Evolutionary conservation across 2,329 filamentous ascomycete genomes (phyloP).

Genomic region (Lecanicillium sp.): DNA sequence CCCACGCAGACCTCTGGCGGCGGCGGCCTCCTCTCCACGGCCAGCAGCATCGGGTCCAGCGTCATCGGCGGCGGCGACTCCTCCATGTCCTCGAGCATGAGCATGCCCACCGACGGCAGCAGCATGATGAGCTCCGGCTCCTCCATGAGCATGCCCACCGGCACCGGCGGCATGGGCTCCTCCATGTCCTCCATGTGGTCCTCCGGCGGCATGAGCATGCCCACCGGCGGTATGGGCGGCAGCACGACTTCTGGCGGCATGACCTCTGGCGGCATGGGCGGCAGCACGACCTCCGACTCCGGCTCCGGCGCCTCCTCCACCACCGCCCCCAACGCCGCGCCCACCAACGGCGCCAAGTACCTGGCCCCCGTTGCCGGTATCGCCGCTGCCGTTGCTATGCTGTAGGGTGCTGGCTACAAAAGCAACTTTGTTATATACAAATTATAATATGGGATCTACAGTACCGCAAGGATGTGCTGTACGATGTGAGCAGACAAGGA

Average conservation of each 20-base stretch:
- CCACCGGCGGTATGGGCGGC: no score
- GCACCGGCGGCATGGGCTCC: neutral
- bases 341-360: slow-evolving; percentile 10
- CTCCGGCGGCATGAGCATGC: neutral
- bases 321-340: neutral
- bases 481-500: neutral
- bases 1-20: slow-evolving; percentile 2
- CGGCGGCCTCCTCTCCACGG: slow-evolving; percentile 7
- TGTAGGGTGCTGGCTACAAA: slow-evolving; percentile 2
- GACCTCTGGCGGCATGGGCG: neutral
- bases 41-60: neutral
- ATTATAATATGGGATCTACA: slow-evolving; percentile 5
- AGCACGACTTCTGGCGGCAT: neutral
- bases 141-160: no score
- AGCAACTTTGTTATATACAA: no score
- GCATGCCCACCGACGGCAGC: neutral
- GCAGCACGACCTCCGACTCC: neutral
- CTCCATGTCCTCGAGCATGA: neutral
- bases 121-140: neutral
- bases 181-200: neutral
- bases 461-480: neutral
- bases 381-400: slow-evolving; percentile 13
- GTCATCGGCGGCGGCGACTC: neutral
- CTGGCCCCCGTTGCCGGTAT: slow-evolving; percentile 12
- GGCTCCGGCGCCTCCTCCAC: neutral